Evolutionary conservation across 2,329 filamentous ascomycete species (phyloP).

Genomic region (Chalara sp.): DNA sequence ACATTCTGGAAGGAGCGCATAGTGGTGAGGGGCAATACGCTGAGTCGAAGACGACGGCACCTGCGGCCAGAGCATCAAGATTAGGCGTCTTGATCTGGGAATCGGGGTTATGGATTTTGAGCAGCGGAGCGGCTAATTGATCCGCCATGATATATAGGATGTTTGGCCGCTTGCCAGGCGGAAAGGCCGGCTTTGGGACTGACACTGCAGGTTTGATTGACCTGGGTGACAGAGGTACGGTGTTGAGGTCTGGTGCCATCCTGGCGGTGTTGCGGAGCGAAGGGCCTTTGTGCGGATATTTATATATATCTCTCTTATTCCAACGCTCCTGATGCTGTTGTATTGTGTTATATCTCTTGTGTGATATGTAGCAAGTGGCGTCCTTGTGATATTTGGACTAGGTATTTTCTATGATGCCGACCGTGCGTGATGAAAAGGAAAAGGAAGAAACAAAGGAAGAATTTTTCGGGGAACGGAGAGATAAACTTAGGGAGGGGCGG

Average conservation of each 20-base stretch:
- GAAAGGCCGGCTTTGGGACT: constrained; percentile 8
- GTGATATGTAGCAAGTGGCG: background rate
- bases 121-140: constrained; percentile 81
- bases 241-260: constrained; percentile 72
- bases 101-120: constrained; percentile 85
- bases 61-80: constrained; percentile 73
- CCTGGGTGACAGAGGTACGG: constrained; percentile 51
- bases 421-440: background rate
- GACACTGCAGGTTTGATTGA: constrained; percentile 19
- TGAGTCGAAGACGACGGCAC: constrained; percentile 84
- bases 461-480: too few relatives aligned
- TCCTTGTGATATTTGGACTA: constrained; percentile 37
- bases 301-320: too few relatives aligned
- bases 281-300: background rate
- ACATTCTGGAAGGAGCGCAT: constrained; percentile 88
- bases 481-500: too few relatives aligned
- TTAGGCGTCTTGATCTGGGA: constrained; percentile 91
- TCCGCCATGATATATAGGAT: constrained; percentile 96
- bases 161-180: constrained; percentile 48
- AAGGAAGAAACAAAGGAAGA: background rate
- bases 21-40: constrained; percentile 93
- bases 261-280: constrained; percentile 3
- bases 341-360: background rate
- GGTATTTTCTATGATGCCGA: background rate
- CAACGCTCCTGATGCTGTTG: background rate